These are phyloP conservation scores for Penicillium crystallinum DNA, from an alignment of 495 filamentous ascomycete genomes.

Conservation along the genomic window DNA sequence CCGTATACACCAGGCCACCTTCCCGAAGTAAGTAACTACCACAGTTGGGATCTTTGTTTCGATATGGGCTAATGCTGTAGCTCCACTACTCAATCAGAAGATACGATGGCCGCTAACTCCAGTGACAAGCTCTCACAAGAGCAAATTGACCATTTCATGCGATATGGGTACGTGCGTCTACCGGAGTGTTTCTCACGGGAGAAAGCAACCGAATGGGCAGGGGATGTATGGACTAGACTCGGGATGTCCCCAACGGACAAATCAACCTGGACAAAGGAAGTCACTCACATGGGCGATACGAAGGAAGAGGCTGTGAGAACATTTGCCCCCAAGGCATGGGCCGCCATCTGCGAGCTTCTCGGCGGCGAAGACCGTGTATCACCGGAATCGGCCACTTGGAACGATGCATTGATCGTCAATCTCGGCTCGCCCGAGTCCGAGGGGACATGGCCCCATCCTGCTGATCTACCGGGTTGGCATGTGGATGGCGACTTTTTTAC, in stretches of 20 bases:
- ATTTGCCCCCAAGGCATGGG: conserved; percentile 65
- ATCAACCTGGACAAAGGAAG: conserved; percentile 57
- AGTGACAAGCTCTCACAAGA: conserved; percentile 46
- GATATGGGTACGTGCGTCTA: conserved; percentile 60
- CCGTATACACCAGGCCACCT: background rate
- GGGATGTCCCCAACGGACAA: conserved; percentile 62
- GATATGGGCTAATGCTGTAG: background rate
- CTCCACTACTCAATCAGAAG: background rate
- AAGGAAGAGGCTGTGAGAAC: conserved; percentile 45
- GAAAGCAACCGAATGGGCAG: conserved; percentile 52
- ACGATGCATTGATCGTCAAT: conserved; percentile 69
- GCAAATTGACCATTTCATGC: conserved; percentile 61
- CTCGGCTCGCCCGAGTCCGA: conserved; percentile 55
- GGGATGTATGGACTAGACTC: conserved; percentile 63
- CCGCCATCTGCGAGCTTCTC: conserved; percentile 64
- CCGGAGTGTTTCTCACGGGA: conserved; percentile 56
- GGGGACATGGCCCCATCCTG: conserved; percentile 43
- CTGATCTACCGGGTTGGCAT: conserved; percentile 60
- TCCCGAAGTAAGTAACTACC: background rate
- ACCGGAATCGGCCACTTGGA: conserved; percentile 50
- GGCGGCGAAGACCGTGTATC: conserved; percentile 58
- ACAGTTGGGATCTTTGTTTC: background rate
- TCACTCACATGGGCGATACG: conserved; percentile 63
- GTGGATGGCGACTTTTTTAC: conserved; percentile 75
- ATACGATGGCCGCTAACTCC: background rate